Evolutionary conservation across 345 rosid species (phyloP), one percentile per base, ranked within the genome.

Genomic region (Eucalyptus dawsonii): DNA sequence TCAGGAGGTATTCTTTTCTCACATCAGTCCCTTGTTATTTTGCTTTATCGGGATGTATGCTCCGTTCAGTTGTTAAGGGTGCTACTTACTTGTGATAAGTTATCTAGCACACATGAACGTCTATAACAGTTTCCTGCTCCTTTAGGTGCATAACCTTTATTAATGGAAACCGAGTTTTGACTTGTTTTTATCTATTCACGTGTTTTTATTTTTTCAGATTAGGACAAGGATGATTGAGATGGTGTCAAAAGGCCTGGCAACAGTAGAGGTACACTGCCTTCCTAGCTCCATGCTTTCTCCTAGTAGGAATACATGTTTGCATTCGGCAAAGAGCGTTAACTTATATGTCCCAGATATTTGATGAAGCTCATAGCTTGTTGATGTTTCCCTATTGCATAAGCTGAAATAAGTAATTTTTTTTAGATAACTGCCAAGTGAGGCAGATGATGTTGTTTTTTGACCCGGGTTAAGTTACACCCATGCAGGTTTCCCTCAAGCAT

Each of bases 401-500:
- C 27, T 21, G 58, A 76, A 76, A 21, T 40, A 21, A 40, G 47
- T 76, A 76, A 21, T 40, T 40, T 40, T 7, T 21, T 22, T 76
- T 11, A 22, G 47, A 40, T 37, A 76, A 40, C 29, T 22, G 85
- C 85, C 15, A 3, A 76, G 47, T 21, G 85, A 76, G 85, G 85
- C 27, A 76, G 47, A 21, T 76, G 47, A 76, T 76, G 45, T 72
- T 37, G 81, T 40, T 76, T 76, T 76, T 76, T 76, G 47, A 76
- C 47, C 27, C 0, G 8, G 16, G 16, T 40, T 40, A 76, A 11
- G 15, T 76, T 76, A 21, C 47, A 21, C 16, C 47, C 9, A 40
- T 76, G 88, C 94, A 97, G 99, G 99, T 97, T 88, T 93, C 99
- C 19, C 96, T 97, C 56, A 97, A 97, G 93, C 99, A 97, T 88